Percentiles rank a stretch among this genome's conserved stretches.
Conservation (phyloP, 139 green algal genomes). For the Zygnema cylindricum region DNA sequence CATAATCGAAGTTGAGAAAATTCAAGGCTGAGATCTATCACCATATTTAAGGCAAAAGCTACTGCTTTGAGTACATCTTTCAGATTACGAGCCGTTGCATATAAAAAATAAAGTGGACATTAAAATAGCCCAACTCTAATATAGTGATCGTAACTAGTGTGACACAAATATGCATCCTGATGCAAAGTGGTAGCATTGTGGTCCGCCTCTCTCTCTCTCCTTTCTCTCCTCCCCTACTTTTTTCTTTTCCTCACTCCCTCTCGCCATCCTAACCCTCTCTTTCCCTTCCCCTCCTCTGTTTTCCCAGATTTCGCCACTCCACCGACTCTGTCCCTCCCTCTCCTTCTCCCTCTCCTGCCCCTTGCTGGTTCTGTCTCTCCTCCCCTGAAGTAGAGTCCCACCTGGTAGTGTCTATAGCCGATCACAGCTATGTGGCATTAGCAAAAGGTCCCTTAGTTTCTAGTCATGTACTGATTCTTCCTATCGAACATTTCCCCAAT, state of each 20-base stretch:
- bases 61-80: background rate
- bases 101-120: background rate
- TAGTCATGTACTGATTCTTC: no score
- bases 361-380: no score
- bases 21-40: no score
- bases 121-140: no score
- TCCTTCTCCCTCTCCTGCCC: background rate
- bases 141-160: background rate
- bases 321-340: background rate
- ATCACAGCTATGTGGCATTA: background rate
- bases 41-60: background rate
- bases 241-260: background rate
- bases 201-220: background rate
- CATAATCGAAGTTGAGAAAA: no score
- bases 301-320: no score
- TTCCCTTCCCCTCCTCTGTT: background rate
- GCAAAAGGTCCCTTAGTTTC: background rate
- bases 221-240: background rate
- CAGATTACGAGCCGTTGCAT: background rate
- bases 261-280: background rate
- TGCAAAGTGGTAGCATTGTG: background rate
- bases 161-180: background rate
- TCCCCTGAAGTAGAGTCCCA: no score
- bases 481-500: no score
- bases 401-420: background rate